Evolutionary conservation across 345 rosid species (phyloP).

Genomic region (Salix viminalis): DNA sequence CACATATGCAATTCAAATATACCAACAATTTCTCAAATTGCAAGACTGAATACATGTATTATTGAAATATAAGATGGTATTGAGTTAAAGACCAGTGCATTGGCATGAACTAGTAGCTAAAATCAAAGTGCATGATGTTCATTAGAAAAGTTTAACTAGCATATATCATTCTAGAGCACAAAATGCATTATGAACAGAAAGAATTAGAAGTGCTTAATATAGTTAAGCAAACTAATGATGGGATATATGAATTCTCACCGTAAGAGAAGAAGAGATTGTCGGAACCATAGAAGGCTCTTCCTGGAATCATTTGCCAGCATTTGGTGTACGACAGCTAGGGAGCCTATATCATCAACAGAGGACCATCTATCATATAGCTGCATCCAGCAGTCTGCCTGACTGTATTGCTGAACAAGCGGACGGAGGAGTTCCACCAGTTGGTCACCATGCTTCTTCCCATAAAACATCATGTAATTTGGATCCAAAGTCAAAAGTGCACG

Average conservation of each 20-base stretch:
- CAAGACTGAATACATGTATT: not conserved
- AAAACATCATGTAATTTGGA: constrained; percentile 70
- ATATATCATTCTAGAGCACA: not conserved
- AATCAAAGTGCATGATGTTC: not conserved
- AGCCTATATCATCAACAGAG: constrained; percentile 89
- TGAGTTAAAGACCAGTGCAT: not conserved
- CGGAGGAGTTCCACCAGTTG: constrained; percentile 64
- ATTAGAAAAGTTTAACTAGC: not conserved
- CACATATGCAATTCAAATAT: not conserved
- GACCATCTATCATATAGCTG: constrained; percentile 94
- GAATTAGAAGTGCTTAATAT: not conserved
- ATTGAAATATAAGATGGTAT: not conserved
- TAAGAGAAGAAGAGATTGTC: constrained; percentile 89
- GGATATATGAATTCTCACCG: constrained; percentile 34
- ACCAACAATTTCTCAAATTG: not conserved
- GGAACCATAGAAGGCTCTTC: constrained; percentile 76
- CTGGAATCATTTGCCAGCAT: constrained; percentile 88
- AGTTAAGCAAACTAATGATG: not conserved
- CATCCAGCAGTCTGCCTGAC: constrained; percentile 96
- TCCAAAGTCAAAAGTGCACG: constrained; percentile 82
- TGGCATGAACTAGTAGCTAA: not conserved
- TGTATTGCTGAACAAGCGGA: constrained; percentile 72
- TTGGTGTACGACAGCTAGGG: constrained; percentile 84
- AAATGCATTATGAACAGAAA: not conserved
- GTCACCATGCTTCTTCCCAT: constrained; percentile 63